Percentiles rank a stretch among this genome's conserved stretches.
phyloP scores from a whole-genome alignment of 306 rosid genomes.

The Purshia tridentata region DNA sequence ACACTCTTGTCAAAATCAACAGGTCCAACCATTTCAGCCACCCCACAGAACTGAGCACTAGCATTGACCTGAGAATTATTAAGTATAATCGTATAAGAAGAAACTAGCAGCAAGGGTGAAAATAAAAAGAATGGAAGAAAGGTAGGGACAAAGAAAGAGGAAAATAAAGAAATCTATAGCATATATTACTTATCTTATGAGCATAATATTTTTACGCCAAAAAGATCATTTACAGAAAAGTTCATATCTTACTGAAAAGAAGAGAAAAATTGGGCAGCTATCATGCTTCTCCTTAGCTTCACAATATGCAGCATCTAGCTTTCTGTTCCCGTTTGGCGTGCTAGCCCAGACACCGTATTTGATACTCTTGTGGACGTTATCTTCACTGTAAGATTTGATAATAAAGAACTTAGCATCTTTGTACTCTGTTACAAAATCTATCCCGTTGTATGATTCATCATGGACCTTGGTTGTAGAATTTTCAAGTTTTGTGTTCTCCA shows the following conservation, averaged over 20 bases:
- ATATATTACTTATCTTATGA: background rate
- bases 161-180: conserved; percentile 1
- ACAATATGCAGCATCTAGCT: conserved; percentile 72
- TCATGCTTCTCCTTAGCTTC: conserved; percentile 74
- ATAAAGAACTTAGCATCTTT: conserved; percentile 72
- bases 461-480: conserved; percentile 42
- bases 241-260: conserved; percentile 62
- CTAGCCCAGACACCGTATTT: conserved; percentile 93
- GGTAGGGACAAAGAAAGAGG: background rate
- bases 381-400: conserved; percentile 88
- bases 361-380: conserved; percentile 88
- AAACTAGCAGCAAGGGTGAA: conserved; percentile 2
- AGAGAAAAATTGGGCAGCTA: conserved; percentile 64
- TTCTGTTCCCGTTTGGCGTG: conserved; percentile 85
- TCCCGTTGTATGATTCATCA: conserved; percentile 49
- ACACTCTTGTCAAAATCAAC: conserved; percentile 85
- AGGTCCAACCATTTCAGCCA: conserved; percentile 90
- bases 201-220: too few species aligned
- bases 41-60: conserved; percentile 93
- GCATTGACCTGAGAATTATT: conserved; percentile 69
- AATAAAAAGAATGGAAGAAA: conserved; percentile 10
- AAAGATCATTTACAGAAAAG: background rate
- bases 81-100: conserved; percentile 7
- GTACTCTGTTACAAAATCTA: conserved; percentile 68
- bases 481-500: conserved; percentile 45